Conservation (phyloP, 78 protist genomes). For the Emiliania huxleyi region DNA sequence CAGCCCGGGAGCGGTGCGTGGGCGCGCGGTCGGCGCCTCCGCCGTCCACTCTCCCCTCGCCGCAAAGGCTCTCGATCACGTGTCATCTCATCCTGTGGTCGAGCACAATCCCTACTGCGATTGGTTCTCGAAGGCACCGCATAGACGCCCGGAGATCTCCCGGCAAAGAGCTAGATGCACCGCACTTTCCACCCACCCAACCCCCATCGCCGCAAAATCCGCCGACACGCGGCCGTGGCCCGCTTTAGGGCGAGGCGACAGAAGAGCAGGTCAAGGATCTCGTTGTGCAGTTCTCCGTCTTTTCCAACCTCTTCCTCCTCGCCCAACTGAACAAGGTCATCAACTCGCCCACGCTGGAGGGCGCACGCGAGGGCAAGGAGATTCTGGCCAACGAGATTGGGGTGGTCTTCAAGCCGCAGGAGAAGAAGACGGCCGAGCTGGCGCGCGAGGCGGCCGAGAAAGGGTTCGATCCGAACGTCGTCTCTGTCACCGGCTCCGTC, state of each 20-base stretch:
- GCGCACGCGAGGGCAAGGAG: neutral
- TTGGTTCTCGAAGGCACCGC: neutral
- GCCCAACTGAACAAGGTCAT: neutral
- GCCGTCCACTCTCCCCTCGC: neutral
- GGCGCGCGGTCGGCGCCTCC: too few species aligned
- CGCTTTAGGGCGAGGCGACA: neutral
- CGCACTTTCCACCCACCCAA: too few species aligned
- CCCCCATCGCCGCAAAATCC: too few species aligned
- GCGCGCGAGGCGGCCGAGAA: neutral
- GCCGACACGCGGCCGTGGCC: too few species aligned
- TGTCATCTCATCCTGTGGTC: neutral
- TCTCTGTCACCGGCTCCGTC: neutral
- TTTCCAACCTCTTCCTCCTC: neutral
- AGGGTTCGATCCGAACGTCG: neutral
- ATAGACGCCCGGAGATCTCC: too few species aligned
- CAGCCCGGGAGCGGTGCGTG: too few species aligned
- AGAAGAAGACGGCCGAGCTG: neutral
- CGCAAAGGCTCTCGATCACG: neutral
- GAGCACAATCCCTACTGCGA: neutral
- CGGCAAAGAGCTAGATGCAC: too few species aligned
- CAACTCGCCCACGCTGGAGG: neutral
- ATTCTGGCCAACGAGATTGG: neutral
- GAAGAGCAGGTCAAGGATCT: neutral
- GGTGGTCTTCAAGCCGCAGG: neutral
- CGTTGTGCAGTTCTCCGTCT: neutral